phyloP scores from a whole-genome alignment of 805 yeast genomes.

The Starmerella stellata region DNA sequence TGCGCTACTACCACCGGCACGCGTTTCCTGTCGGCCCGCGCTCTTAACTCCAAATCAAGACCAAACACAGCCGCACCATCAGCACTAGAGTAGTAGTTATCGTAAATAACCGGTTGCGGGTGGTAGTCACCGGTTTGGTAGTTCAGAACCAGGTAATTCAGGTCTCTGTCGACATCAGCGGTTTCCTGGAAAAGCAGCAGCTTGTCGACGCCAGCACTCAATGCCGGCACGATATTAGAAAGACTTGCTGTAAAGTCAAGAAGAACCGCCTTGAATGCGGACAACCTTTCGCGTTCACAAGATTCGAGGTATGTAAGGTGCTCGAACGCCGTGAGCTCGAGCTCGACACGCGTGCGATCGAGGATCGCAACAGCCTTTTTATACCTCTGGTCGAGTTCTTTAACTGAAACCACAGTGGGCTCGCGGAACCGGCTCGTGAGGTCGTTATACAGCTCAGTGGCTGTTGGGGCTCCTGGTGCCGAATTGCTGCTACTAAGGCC shows the following conservation, averaged over 20 bases:
- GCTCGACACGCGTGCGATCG: constrained; percentile 50
- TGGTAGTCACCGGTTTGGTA: constrained; percentile 57
- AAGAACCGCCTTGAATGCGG: constrained; percentile 57
- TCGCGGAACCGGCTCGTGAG: constrained; percentile 9
- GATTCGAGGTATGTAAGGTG: constrained; percentile 62
- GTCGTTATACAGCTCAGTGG: constrained; percentile 7
- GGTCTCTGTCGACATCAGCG: constrained; percentile 51
- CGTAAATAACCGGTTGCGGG: constrained; percentile 57
- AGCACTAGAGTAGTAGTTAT: constrained; percentile 57
- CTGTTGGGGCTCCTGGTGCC: neutral
- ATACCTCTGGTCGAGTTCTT: constrained; percentile 39
- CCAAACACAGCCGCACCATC: constrained; percentile 54
- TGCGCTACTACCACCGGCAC: constrained; percentile 54
- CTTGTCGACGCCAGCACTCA: constrained; percentile 44
- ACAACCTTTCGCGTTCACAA: constrained; percentile 61
- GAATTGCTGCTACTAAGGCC: constrained; percentile 17
- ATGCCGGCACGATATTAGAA: constrained; percentile 38
- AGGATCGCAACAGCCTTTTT: constrained; percentile 36
- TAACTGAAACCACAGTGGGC: constrained; percentile 26
- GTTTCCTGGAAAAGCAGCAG: constrained; percentile 48
- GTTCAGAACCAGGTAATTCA: constrained; percentile 45
- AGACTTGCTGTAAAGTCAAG: constrained; percentile 53
- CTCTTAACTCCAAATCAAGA: constrained; percentile 50
- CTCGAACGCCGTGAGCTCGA: constrained; percentile 54
- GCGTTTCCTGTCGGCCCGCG: constrained; percentile 50